Conservation (phyloP, 148 eudicot species). For the Talinum fruticosum region DNA sequence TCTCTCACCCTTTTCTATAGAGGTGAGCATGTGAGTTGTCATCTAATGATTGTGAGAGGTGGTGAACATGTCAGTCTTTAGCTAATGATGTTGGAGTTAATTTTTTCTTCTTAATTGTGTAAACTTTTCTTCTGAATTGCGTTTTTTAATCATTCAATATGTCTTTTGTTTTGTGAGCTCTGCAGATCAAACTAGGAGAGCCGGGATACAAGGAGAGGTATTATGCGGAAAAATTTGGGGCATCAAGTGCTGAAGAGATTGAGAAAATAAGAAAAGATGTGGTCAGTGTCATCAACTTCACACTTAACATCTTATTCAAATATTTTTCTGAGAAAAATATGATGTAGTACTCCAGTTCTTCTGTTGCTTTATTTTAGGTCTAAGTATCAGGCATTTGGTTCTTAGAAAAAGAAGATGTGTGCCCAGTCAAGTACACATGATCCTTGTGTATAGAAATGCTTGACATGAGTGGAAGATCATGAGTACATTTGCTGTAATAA, state of each 20-base stretch:
- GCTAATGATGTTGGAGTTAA: not conserved
- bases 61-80: not conserved
- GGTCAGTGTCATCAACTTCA: slow-evolving; percentile 45
- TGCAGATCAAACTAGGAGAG: slow-evolving; percentile 90
- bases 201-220: slow-evolving; percentile 96
- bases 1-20: no score
- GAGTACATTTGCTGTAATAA: not conserved
- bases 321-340: slow-evolving; percentile 10
- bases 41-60: no score
- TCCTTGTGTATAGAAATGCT: not conserved
- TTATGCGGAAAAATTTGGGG: slow-evolving; percentile 81
- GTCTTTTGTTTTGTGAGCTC: not conserved
- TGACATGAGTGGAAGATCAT: not conserved
- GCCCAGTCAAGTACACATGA: not conserved
- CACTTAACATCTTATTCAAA: not conserved
- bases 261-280: slow-evolving; percentile 60
- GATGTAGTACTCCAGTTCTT: not conserved
- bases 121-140: not conserved
- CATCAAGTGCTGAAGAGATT: slow-evolving; percentile 53
- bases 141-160: not conserved
- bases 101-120: not conserved
- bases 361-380: not conserved
- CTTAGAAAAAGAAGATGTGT: not conserved
- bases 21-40: no score
- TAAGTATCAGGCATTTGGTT: not conserved